These are phyloP conservation scores for Lavandula angustifolia DNA, from an alignment of 257 asterid species.

Conservation along the genomic window DNA sequence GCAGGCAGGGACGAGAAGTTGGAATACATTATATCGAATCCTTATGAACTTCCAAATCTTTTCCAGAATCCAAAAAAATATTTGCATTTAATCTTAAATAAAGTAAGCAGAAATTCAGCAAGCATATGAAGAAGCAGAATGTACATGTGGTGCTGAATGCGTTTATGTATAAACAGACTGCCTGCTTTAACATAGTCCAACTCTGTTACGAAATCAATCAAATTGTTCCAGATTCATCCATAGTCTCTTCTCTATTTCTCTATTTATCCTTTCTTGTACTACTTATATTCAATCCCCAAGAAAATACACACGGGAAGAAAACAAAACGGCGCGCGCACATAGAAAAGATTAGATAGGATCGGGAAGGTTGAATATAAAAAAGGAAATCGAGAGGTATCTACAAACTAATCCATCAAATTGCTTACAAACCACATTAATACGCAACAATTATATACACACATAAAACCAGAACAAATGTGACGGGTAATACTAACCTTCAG, in stretches of 20 bases:
- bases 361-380: too few relatives aligned
- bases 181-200: neutral
- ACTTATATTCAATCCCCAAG: neutral
- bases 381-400: conserved; percentile 9
- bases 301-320: neutral
- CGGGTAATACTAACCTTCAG: conserved; percentile 20
- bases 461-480: conserved; percentile 3
- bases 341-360: too few relatives aligned
- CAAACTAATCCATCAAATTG: conserved; percentile 22
- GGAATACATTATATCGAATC: neutral
- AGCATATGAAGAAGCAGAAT: conserved; percentile 3
- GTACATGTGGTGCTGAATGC: neutral
- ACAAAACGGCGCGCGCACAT: neutral
- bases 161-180: neutral
- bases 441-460: neutral
- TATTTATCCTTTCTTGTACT: neutral
- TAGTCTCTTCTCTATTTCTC: neutral
- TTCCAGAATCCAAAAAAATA: conserved; percentile 3
- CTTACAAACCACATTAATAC: conserved; percentile 10
- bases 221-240: conserved; percentile 18
- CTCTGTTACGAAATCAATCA: neutral
- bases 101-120: conserved; percentile 22
- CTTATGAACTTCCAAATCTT: neutral
- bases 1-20: neutral
- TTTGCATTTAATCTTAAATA: neutral